Base-by-base conservation (phyloP, 805 yeast genomes). In the Cyberlindnera nakhonratchasimensis region DNA sequence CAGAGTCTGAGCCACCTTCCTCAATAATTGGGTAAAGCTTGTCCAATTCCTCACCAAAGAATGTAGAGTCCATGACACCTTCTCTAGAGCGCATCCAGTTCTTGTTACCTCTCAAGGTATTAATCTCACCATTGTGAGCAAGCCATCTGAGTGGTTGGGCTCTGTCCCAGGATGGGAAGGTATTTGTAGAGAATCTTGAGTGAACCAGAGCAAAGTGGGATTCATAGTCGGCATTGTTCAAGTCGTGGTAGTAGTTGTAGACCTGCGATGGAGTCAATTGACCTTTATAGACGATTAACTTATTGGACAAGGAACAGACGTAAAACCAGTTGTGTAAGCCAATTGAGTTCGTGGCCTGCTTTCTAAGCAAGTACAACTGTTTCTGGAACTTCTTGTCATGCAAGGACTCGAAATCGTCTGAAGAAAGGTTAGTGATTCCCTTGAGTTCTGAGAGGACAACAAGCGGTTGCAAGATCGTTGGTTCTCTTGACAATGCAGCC, bases 131-230 rank as follows among this genome's bases (percentile, higher is more conserved):
- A 65, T 91, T 91, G 70, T 91, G 99, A 29, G 99, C 99, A 24
- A 96, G 87, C 84, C 95, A 83, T 65, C 98, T 76, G 59, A 91
- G 75, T 37, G 99, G 99, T 69, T 91, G 99, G 19, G 99, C 98
- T 67, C 99, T 80, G 69, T 93, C 99, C 99, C 99, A 91, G n/a
- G 96, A 88, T 36, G 99, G 99, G 79, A 91, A 91, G 37, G 99
- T 91, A 67, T 91, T 91, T 24, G 99, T 91, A 44, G 97, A 89
- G 74, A 91, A 91, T 64, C 99, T 80, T 19, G 98, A 90, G 70
- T 91, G 99, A 39, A 91, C 98, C 31, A 91, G 75, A 13, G 97
- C 96, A 73, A 93, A 87, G 62, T 90, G 97, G 34, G 95, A 93
- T 69, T 88, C 91, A 66, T 81, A 91, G 59, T 89, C 93, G 21